Conservation (phyloP, 495 filamentous ascomycete species). For the Trichocladium uniseriatum region DNA sequence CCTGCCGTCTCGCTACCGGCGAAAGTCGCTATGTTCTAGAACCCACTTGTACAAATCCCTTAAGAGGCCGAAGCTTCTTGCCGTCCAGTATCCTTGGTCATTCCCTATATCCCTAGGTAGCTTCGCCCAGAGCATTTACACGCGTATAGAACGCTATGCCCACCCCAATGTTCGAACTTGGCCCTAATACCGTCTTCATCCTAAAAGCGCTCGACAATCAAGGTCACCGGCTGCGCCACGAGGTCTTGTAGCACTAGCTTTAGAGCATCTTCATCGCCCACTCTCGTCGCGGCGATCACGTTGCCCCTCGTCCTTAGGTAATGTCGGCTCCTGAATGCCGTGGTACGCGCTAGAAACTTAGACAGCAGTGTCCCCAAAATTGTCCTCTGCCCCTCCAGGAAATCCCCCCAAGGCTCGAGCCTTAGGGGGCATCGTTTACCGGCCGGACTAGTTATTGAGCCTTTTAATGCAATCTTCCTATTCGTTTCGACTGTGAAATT, state of each 20-base stretch:
- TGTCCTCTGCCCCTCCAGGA: neutral
- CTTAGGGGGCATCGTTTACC: neutral
- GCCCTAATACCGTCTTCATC: neutral
- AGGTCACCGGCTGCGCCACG: neutral
- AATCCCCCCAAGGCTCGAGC: neutral
- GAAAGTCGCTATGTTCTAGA: no score
- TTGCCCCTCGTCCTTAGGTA: neutral
- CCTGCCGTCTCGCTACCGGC: no score
- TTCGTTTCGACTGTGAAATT: constrained; percentile 26
- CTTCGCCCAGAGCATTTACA: neutral
- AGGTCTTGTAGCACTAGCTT: neutral
- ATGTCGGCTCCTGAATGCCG: neutral
- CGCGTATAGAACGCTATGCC: neutral
- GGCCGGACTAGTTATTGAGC: neutral
- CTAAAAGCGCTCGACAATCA: neutral
- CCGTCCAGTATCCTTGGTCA: constrained; percentile 2
- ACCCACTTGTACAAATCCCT: no score
- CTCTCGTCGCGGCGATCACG: neutral
- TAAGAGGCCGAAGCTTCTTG: constrained; percentile 6
- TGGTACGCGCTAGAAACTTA: neutral
- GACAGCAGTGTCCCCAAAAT: neutral
- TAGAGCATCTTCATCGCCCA: neutral
- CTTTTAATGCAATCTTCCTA: neutral
- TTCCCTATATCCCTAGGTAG: neutral
- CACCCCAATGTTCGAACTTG: neutral